phyloP scores from a whole-genome alignment of 306 rosid genomes.

The Begonia peltatifolia region DNA sequence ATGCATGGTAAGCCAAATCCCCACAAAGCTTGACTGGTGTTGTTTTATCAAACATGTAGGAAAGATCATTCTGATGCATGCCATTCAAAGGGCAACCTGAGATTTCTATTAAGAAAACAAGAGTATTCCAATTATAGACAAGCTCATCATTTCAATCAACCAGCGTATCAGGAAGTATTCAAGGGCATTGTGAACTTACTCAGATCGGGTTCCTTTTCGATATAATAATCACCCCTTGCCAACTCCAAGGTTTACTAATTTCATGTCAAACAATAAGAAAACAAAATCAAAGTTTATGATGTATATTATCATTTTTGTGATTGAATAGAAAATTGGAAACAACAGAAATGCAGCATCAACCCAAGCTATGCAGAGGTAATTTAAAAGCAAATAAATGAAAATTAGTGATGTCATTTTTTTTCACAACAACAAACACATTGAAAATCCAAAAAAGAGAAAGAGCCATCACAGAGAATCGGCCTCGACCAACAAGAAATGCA shows the following conservation, averaged over 20 bases:
- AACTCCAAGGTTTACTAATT: constrained; percentile 40
- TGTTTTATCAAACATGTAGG: constrained; percentile 14
- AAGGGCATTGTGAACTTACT: constrained; percentile 19
- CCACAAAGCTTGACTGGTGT: constrained; percentile 86
- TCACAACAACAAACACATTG: too few species aligned
- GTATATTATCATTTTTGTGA: constrained; percentile 5
- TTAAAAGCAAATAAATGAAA: too few species aligned
- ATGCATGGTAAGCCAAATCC: constrained; percentile 42
- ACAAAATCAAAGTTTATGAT: constrained; percentile 2
- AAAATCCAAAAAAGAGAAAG: not conserved
- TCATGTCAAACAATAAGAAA: constrained; percentile 12
- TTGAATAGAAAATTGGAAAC: not conserved
- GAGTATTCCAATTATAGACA: too few species aligned
- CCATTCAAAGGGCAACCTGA: too few species aligned
- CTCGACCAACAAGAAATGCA: too few species aligned
- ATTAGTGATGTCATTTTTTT: too few species aligned
- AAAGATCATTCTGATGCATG: too few species aligned
- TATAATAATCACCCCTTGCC: constrained; percentile 34
- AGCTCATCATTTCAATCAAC: not conserved
- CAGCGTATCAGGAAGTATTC: not conserved
- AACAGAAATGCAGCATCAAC: too few species aligned
- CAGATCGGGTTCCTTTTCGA: constrained; percentile 25
- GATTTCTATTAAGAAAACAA: too few species aligned
- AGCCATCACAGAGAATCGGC: not conserved
- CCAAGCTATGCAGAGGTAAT: too few species aligned